Base-by-base conservation (phyloP, 2,329 filamentous ascomycete species). In the Moelleriella libera region DNA sequence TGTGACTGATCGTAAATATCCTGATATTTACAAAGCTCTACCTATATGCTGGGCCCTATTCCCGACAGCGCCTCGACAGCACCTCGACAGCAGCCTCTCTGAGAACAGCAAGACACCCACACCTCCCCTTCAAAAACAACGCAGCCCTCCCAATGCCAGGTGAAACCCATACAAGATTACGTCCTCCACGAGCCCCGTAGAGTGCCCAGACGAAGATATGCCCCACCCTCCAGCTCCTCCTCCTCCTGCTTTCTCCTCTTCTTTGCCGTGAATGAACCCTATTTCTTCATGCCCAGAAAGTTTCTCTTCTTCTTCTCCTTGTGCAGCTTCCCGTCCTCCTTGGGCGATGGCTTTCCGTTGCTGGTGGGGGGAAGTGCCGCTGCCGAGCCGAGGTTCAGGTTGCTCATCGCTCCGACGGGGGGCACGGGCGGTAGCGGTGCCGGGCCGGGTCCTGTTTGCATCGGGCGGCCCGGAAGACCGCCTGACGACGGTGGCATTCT, bases 301-400 rank as follows among this genome's bases (percentile, higher is more conserved):
- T 75, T 74, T 47, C 75, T 67, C 58, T 70, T 75, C 69, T 80
- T 81, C 66, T 82, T 82, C 57, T 77, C 72, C 62, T 80, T 80
- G 45, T 69, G 67, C 5, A 63, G 59, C 54, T 72, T 75, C 4
- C 66, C 59, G 53, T 64, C 57, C 4, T 61, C 60, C 14, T 56
- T 54, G 11, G 54, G 52, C 48, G 57, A 52, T 45, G 50, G 52
- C 47, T 44, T 54, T 52, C 32, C 41, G 52, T 44, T 48, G 51
- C 45, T 50, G 10, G 3, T 21, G 2, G 21, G 21, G 21, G 21
- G 21, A 3, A 21, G 21, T 21, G 21, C 39, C 5, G 44, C 45
- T 2, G 30, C 39, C 6, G 57, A 42, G 48, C 62, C 64, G 7
- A 82, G 59, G 39, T 67, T 71, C 72, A 83, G 76, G 40, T 64